Percentiles rank a stretch among this genome's conserved stretches.
phyloP scores from a whole-genome alignment of 306 rosid species.

The Cicer arietinum region DNA sequence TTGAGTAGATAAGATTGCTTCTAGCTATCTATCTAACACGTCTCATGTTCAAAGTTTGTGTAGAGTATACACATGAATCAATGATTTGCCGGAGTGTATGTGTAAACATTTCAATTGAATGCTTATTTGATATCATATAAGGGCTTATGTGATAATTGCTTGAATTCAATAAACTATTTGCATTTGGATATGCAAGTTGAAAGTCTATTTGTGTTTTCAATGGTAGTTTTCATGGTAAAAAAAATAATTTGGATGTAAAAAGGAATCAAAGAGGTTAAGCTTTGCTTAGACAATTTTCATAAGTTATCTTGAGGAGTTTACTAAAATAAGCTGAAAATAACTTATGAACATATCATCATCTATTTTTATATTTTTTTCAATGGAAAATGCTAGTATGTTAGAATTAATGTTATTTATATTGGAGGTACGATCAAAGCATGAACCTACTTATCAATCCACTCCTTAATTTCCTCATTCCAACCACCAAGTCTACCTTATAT shows the following conservation, averaged over 20 bases:
- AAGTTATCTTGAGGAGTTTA: background rate
- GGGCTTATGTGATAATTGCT: too few species aligned
- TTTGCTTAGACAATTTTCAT: too few species aligned
- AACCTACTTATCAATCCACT: background rate
- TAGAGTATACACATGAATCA: background rate
- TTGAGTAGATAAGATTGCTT: slow-evolving; percentile 18
- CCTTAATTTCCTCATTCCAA: background rate
- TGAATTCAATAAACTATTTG: too few species aligned
- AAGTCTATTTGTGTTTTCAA: too few species aligned
- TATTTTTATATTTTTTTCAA: background rate
- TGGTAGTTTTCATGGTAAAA: too few species aligned
- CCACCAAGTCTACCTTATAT: background rate
- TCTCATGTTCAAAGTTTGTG: slow-evolving; percentile 11
- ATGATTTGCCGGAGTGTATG: background rate
- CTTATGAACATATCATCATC: background rate
- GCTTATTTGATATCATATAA: too few species aligned
- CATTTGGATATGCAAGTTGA: too few species aligned
- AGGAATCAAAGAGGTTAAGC: too few species aligned
- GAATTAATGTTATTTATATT: background rate
- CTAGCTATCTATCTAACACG: background rate
- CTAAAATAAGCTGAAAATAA: background rate
- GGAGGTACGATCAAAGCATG: background rate
- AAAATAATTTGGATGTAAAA: too few species aligned
- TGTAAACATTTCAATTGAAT: too few species aligned
- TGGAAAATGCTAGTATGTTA: background rate